Evolutionary conservation across 1,139 yeast species (phyloP), one percentile per base, ranked within the genome.

Genomic region (Lodderomyces parapsilosis): DNA sequence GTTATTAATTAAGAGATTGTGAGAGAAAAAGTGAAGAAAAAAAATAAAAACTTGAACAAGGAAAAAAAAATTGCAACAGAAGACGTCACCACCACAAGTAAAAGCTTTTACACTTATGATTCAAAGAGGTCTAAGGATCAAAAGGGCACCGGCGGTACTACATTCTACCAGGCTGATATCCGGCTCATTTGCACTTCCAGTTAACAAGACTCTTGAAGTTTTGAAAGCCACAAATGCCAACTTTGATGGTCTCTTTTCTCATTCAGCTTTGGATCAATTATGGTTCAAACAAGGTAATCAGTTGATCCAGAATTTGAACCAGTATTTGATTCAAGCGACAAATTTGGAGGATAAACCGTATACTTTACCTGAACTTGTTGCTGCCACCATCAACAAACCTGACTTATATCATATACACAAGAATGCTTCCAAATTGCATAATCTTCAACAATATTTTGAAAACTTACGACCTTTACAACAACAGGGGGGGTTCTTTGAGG

Each of bases 351-450:
- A 41, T 13, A 19, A 40, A 19, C 49, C 51, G 14, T 52, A 58
- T 11, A 55, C 74, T 50, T 65, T 74, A 48, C 56, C 57, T 41
- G 71, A 65, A 44, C 59, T 74, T 43, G 62, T 76, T 33, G 51
- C 65, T 13, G 62, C 66, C 47, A 71, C 79, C 7, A 71, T 74
- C 42, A 70, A 69, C 51, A 73, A 71, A 46, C 78, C 76, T n/a
- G 75, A 68, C 44, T 70, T 75, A 45, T 60, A 61, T 39, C 68
- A 65, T 18, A 65, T 83, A 39, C 80, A 76, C 54, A 74, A 80
- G 46, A 70, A 78, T 49, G 84, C 90, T 2, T 71, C 88, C 1
- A 60, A 79, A 31, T 66, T 85, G 46, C 75, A 78, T 63, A 84
- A 82, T 59, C 60, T 80, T 41, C 79, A 74, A 49, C 83, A 83